A percentile compares a stretch with the other conserved stretches of the same genome.
Evolutionary conservation across 2,329 filamentous ascomycete species (phyloP).

Genomic region (Fusarium nygamai): DNA sequence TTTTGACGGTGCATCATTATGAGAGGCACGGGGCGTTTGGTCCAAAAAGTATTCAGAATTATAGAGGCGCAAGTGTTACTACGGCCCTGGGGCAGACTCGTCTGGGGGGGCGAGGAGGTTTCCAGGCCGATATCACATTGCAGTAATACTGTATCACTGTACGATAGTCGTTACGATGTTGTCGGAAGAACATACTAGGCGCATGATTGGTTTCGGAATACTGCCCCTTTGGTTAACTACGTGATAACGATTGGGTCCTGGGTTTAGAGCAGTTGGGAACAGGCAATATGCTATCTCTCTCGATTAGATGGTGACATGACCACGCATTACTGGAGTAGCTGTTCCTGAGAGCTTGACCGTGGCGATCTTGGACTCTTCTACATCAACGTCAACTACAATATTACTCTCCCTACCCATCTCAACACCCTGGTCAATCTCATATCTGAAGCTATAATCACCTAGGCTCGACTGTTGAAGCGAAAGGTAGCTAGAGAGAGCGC

Average conservation of each 20-base stretch:
- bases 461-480: constrained; percentile 52
- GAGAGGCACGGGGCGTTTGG: constrained; percentile 38
- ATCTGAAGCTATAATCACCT: constrained; percentile 50
- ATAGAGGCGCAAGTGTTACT: constrained; percentile 41
- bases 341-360: constrained; percentile 48
- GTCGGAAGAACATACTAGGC: constrained; percentile 42
- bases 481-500: constrained; percentile 65
- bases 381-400: constrained; percentile 58
- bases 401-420: constrained; percentile 71
- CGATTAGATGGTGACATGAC: constrained; percentile 43
- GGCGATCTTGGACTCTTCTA: constrained; percentile 46
- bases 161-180: constrained; percentile 48
- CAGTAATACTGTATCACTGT: constrained; percentile 53
- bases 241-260: not conserved
- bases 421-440: constrained; percentile 70
- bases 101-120: constrained; percentile 40
- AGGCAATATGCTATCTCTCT: not conserved
- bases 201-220: constrained; percentile 37
- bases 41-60: constrained; percentile 42
- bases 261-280: not conserved
- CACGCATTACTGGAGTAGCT: constrained; percentile 50
- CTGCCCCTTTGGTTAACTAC: not conserved
- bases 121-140: constrained; percentile 29
- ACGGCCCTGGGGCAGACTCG: constrained; percentile 30
- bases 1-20: constrained; percentile 38